Base-by-base conservation (phyloP, 176 grass and related monocot genomes). In the Themeda triandra region DNA sequence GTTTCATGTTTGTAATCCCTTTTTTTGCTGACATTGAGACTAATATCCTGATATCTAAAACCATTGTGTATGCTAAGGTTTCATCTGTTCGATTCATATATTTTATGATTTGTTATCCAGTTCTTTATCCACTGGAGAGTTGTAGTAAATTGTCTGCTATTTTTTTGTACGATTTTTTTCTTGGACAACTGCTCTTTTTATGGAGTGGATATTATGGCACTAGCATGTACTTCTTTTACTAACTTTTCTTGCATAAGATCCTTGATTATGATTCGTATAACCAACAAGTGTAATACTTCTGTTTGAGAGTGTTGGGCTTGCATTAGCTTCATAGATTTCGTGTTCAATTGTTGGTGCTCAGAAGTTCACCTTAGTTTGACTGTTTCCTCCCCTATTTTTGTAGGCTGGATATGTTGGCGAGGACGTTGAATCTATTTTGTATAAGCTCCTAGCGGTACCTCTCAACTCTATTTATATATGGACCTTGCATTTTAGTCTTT, bases 351-450 rank as follows among this genome's bases (percentile, higher is more conserved):
- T 63, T 45, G 25, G 6, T 69, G 29, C 72, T 88, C 23, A 23
- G 17, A 24, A 49, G 49, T 86, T 82, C 24, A 71, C 32, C n/a
- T 63, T 71, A 71, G 41, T 37, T 14, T 31, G 62, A 80, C 49
- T 54, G 35, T 76, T 77, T 6, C 1, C 3, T 35, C 46, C 62
- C 10, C 79, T 9, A 11, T 12, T 39, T 82, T 58, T 88, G 78
- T 81, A 93, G 91, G 91, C 91, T 68, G 91, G 91, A 93, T 93
- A 93, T 76, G 91, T 93, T 76, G 91, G 91, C 66, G 91, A 93
- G 84, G 91, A 93, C 86, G 91, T 90, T 68, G 91, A 93, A 79
- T 90, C 91, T 71, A 86, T 93, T 59, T 66, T 93, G 65, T 88
- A 93, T 84, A 90, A 93, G 79, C 91, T 93, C 31, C 75, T 93